Evolutionary conservation across 768 basidiomycete species (phyloP).

Genomic region (Mycena vitilis): DNA sequence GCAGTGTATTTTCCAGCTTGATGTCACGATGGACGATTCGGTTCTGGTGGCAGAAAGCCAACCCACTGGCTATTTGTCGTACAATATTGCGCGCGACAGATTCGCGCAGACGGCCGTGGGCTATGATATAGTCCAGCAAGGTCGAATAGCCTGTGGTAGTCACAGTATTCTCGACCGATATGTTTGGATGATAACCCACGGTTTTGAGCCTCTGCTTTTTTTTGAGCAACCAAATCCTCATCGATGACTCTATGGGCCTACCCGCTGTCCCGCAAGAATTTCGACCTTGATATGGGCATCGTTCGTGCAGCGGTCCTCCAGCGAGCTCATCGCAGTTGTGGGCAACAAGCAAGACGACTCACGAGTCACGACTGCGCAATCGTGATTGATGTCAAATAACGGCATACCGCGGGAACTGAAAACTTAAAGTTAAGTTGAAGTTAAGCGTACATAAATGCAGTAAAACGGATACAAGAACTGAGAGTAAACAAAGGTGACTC

Average conservation of each 20-base stretch:
- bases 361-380: too few relatives aligned
- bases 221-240: neutral
- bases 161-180: neutral
- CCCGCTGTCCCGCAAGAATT: neutral
- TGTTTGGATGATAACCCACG: slow-evolving; percentile 2
- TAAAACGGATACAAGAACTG: too few relatives aligned
- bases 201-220: neutral
- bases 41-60: slow-evolving; percentile 96
- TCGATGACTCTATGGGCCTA: neutral
- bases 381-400: too few relatives aligned
- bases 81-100: slow-evolving; percentile 98
- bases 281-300: neutral
- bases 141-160: neutral
- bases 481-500: neutral
- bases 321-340: neutral
- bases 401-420: neutral
- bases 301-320: too few relatives aligned
- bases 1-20: slow-evolving; percentile 98
- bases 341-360: too few relatives aligned
- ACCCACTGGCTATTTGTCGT: slow-evolving; percentile 92
- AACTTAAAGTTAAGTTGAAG: too few relatives aligned
- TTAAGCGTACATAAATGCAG: neutral
- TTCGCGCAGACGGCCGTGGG: slow-evolving; percentile 95
- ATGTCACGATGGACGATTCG: slow-evolving; percentile 97
- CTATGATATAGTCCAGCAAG: slow-evolving; percentile 99